Evolutionary conservation across 768 basidiomycete genomes (phyloP).

Genomic region (Xerocomus potaroensis): DNA sequence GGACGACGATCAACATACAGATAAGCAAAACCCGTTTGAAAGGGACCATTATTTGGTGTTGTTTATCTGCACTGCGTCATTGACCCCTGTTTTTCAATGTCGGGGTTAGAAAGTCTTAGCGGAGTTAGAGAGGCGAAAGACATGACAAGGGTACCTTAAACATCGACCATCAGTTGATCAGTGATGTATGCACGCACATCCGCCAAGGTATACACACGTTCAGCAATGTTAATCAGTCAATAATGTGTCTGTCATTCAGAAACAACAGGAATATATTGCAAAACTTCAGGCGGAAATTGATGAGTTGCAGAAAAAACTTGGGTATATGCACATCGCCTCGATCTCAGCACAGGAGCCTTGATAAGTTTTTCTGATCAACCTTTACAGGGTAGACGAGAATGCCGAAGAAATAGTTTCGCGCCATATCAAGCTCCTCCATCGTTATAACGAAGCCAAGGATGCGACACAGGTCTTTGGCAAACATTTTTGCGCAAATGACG

Average conservation of each 20-base stretch:
- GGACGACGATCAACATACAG: neutral
- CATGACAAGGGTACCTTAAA: no score
- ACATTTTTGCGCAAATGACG: no score
- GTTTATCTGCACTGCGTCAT: slow-evolving; percentile 7
- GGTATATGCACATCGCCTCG: slow-evolving; percentile 27
- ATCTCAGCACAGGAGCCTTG: neutral
- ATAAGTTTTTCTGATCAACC: neutral
- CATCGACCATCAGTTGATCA: neutral
- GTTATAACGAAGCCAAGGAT: slow-evolving; percentile 80
- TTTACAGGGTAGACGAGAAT: slow-evolving; percentile 38
- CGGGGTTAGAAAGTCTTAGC: no score
- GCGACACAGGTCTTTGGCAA: slow-evolving; percentile 83
- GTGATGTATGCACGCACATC: slow-evolving; percentile 31
- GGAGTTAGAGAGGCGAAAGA: no score
- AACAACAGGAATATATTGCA: slow-evolving; percentile 46
- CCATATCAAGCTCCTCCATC: slow-evolving; percentile 70
- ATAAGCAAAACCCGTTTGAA: no score
- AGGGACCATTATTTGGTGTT: slow-evolving; percentile 6
- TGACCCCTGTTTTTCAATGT: slow-evolving; percentile 1
- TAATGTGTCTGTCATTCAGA: slow-evolving; percentile 29
- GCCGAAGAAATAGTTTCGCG: slow-evolving; percentile 56
- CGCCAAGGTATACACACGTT: slow-evolving; percentile 20
- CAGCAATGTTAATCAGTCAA: neutral
- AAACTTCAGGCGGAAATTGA: slow-evolving; percentile 48
- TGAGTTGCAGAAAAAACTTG: slow-evolving; percentile 43